Percentiles rank a stretch among this genome's conserved stretches.
phyloP scores from a whole-genome alignment of 2,329 filamentous ascomycete genomes.

The Pestalotiopsis sp. region DNA sequence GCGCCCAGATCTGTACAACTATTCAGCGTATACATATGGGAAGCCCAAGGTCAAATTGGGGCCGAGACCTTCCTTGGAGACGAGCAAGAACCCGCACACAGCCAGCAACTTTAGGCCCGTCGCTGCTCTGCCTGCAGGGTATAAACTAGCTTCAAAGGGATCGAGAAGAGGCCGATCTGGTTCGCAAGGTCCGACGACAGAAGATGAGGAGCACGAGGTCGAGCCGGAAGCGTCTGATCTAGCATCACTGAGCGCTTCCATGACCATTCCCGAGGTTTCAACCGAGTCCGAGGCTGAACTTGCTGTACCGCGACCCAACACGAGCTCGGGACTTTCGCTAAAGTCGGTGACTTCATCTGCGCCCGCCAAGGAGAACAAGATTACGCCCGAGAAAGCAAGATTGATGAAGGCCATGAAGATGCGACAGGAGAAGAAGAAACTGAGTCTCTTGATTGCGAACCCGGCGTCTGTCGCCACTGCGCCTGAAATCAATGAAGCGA shows the following conservation, averaged over 20 bases:
- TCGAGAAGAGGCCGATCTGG: slow-evolving; percentile 51
- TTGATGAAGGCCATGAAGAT: slow-evolving; percentile 94
- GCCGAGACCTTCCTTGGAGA: slow-evolving; percentile 77
- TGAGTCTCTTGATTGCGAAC: slow-evolving; percentile 31
- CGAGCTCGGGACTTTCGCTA: slow-evolving; percentile 47
- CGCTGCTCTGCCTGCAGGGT: slow-evolving; percentile 78
- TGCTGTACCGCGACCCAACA: slow-evolving; percentile 42
- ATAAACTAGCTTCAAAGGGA: slow-evolving; percentile 68
- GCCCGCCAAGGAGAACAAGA: slow-evolving; percentile 46
- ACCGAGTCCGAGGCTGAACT: slow-evolving; percentile 32
- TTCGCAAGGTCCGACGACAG: slow-evolving; percentile 29
- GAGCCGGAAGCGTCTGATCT: slow-evolving; percentile 35
- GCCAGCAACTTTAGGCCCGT: slow-evolving; percentile 70
- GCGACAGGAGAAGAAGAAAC: slow-evolving; percentile 75
- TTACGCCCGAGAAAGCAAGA: slow-evolving; percentile 87
- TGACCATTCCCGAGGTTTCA: slow-evolving; percentile 34
- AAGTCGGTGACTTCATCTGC: slow-evolving; percentile 46
- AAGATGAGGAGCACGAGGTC: slow-evolving; percentile 31
- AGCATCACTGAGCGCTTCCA: slow-evolving; percentile 37
- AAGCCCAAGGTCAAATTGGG: slow-evolving; percentile 89
- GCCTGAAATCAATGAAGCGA: slow-evolving; percentile 23
- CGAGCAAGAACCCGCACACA: slow-evolving; percentile 62
- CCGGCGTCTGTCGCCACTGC: slow-evolving; percentile 28
- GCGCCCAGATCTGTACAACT: slow-evolving; percentile 53
- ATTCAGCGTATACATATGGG: slow-evolving; percentile 51